Percentiles rank a stretch among this genome's conserved stretches.
These are phyloP conservation scores for Coemansia sp. DNA, from an alignment of 192 early-diverging fungal species.

Conservation along the genomic window DNA sequence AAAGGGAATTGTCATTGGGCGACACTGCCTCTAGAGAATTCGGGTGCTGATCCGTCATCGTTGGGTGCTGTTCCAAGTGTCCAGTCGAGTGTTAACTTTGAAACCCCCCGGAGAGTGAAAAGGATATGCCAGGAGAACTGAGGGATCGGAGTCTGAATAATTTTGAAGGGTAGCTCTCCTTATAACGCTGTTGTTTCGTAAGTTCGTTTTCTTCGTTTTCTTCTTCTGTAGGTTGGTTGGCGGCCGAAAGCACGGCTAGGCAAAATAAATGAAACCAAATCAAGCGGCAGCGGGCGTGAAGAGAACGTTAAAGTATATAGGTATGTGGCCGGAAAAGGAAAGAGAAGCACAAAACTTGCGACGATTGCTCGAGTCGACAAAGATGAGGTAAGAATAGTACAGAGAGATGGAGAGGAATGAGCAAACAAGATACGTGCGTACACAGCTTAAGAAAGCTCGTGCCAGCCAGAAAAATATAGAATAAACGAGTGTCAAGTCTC, in stretches of 20 bases:
- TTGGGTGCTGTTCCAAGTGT: not conserved
- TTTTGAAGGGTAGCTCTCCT: not conserved
- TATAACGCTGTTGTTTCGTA: not conserved
- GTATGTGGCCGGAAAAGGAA: constrained; percentile 2
- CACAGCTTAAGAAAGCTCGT: no score
- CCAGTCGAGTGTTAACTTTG: not conserved
- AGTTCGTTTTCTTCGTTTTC: not conserved
- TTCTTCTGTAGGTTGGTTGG: not conserved
- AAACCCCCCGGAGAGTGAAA: no score
- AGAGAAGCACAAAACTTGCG: not conserved
- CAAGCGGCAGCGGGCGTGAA: not conserved
- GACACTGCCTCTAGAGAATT: not conserved
- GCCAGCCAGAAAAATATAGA: not conserved
- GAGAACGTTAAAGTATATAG: not conserved
- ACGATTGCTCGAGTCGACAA: not conserved
- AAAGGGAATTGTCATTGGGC: not conserved
- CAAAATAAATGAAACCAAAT: not conserved
- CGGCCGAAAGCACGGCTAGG: not conserved
- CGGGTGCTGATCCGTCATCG: constrained; percentile 4
- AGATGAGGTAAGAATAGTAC: constrained; percentile 3
- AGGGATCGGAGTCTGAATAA: not conserved
- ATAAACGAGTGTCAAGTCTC: constrained; percentile 4
- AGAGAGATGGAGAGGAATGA: not conserved
- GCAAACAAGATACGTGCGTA: not conserved
- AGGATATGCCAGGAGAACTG: no score